These are phyloP conservation scores for Podospora bellae-mahoneyi DNA, from an alignment of 495 filamentous ascomycete genomes.

Conservation along the genomic window DNA sequence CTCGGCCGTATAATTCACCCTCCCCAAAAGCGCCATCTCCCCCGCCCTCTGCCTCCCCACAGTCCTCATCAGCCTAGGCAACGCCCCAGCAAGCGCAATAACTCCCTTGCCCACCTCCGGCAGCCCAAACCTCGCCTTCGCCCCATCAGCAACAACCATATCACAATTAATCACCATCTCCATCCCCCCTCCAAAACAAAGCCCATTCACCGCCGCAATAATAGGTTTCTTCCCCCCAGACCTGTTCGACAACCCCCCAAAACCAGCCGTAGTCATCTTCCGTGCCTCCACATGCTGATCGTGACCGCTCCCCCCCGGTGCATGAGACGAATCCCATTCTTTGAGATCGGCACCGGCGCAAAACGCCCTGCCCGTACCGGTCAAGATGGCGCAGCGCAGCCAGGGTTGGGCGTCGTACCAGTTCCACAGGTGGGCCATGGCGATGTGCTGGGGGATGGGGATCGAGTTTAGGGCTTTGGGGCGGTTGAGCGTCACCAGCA, in stretches of 20 bases:
- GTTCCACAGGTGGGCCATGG: constrained; percentile 49
- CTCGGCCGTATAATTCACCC: constrained; percentile 52
- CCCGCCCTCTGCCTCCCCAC: constrained; percentile 66
- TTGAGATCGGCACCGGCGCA: constrained; percentile 59
- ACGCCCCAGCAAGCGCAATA: constrained; percentile 66
- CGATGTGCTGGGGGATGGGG: constrained; percentile 46
- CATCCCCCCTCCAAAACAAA: constrained; percentile 71
- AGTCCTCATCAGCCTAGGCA: constrained; percentile 68
- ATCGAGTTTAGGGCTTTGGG: constrained; percentile 58
- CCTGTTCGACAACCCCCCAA: constrained; percentile 49
- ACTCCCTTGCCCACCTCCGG: constrained; percentile 73
- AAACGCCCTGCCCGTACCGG: constrained; percentile 53
- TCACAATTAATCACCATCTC: constrained; percentile 75
- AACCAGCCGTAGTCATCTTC: constrained; percentile 38
- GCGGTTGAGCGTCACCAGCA: constrained; percentile 62
- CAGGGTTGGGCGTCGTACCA: constrained; percentile 59
- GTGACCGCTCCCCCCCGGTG: constrained; percentile 43
- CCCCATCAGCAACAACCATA: constrained; percentile 59
- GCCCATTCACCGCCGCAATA: constrained; percentile 75
- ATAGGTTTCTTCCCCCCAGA: constrained; percentile 64
- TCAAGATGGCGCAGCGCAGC: constrained; percentile 55
- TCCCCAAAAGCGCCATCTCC: constrained; percentile 71
- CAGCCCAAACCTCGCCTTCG: constrained; percentile 58
- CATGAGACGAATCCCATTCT: constrained; percentile 40
- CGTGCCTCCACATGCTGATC: constrained; percentile 33